Conservation (phyloP, 495 filamentous ascomycete genomes). For the Parmelia sp. region DNA sequence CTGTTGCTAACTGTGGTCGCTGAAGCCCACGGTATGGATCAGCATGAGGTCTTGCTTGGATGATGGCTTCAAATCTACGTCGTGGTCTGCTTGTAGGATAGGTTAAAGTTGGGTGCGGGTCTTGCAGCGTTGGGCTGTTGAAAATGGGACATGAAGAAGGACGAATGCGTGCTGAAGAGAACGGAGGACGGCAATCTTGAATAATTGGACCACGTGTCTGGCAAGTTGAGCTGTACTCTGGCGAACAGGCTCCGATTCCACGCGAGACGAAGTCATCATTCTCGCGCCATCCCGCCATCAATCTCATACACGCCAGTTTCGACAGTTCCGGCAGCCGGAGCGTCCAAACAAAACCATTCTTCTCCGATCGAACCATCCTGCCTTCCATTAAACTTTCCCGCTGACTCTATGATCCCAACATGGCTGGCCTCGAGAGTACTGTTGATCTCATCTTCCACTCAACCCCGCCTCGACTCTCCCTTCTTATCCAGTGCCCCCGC, state of each 20-base stretch:
- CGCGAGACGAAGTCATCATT: neutral
- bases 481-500: neutral
- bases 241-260: neutral
- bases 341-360: neutral
- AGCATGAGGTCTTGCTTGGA: neutral
- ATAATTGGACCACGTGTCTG: neutral
- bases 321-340: neutral
- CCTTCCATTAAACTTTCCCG: neutral
- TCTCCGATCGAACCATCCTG: neutral
- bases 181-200: neutral
- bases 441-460: neutral
- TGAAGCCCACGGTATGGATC: constrained; percentile 4
- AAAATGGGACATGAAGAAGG: neutral
- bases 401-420: neutral
- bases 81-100: neutral
- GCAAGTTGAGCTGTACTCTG: neutral
- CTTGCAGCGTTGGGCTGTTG: neutral
- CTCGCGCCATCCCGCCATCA: neutral
- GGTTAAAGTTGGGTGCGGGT: neutral
- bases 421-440: neutral
- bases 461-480: neutral
- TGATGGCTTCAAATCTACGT: neutral
- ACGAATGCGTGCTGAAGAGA: neutral
- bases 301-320: neutral
- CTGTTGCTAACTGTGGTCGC: neutral